Evolutionary conservation across 2,329 filamentous ascomycete species (phyloP), one percentile per base, ranked within the genome.

Genomic region (Tolypocladium amazonense): DNA sequence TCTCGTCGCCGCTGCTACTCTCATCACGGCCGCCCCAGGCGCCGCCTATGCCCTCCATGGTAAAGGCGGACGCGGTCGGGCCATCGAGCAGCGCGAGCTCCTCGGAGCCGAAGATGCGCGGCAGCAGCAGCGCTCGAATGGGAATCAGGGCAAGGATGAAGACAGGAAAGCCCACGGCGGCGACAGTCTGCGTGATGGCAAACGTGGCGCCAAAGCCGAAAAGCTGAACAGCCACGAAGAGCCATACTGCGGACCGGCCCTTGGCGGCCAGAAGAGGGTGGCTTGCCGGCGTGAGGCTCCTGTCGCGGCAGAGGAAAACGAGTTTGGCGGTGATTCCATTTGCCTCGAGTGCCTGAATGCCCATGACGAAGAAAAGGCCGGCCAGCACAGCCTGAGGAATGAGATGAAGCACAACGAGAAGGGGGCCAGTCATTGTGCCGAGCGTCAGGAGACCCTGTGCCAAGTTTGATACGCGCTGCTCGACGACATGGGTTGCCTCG

Each of bases 281-380:
- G 0, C 74, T 75, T 0, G 77, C 68, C 3, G 81, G 77, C 0
- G 87, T 90, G n/a, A 92, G 77, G 5, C 78, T 70, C 56, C 71
- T 76, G 72, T 93, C 89, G 63, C 84, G 81, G 1, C 78, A 73
- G 1, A 93, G 79, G 71, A 89, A 92, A 27, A 90, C 70, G 11
- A 92, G 70, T 72, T 92, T 92, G 62, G 80, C 75, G 0, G 88
- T 92, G 69, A 93, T 90, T 27, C 89, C 89, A 69, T 93, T 93
- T 30, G 76, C 86, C 68, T 86, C 81, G 38, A 93, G 82, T 3
- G 89, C 89, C 74, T 92, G 88, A 62, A 90, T 80, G 50, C 89
- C 89, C 89, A 93, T 92, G 70, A 91, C 83, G 74, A 92, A 92
- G 78, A 93, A 93, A 33, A 93, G 80, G 0, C 89, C 89, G 0